Percentiles rank a stretch among this genome's conserved stretches.
These are phyloP conservation scores for Rutstroemia sp. DNA, from an alignment of 2,329 filamentous ascomycete genomes.

Conservation along the genomic window DNA sequence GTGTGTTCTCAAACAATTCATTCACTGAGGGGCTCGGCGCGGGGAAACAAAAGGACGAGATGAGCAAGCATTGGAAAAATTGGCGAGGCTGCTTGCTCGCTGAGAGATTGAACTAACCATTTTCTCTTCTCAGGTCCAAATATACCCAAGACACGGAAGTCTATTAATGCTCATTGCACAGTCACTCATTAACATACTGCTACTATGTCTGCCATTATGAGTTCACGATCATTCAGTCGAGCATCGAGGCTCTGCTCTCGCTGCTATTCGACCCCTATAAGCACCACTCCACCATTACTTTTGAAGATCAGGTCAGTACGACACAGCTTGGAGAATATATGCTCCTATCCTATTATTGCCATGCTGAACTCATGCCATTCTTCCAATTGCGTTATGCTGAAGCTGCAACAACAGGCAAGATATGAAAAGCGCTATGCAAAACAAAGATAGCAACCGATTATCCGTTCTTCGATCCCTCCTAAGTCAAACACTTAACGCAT, in stretches of 20 bases:
- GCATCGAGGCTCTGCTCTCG: constrained; percentile 21
- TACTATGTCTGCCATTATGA: constrained; percentile 11
- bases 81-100: too few relatives aligned
- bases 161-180: background rate
- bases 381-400: background rate
- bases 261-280: constrained; percentile 23
- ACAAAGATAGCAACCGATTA: constrained; percentile 57
- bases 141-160: too few relatives aligned
- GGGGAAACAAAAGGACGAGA: too few relatives aligned
- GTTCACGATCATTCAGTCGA: constrained; percentile 15
- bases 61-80: too few relatives aligned
- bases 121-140: too few relatives aligned
- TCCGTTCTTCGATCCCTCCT: constrained; percentile 62
- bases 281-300: constrained; percentile 29
- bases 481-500: constrained; percentile 64
- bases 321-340: too few relatives aligned
- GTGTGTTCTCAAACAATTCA: too few relatives aligned
- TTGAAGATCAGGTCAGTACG: constrained; percentile 29
- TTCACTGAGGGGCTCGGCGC: too few relatives aligned
- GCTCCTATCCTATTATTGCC: too few relatives aligned
- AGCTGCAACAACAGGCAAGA: constrained; percentile 34
- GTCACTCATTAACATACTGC: background rate
- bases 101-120: too few relatives aligned
- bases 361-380: too few relatives aligned
- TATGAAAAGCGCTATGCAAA: constrained; percentile 58